Conservation (phyloP, 1,284 basidiomycete genomes). For the Ustilago loliicola region DNA sequence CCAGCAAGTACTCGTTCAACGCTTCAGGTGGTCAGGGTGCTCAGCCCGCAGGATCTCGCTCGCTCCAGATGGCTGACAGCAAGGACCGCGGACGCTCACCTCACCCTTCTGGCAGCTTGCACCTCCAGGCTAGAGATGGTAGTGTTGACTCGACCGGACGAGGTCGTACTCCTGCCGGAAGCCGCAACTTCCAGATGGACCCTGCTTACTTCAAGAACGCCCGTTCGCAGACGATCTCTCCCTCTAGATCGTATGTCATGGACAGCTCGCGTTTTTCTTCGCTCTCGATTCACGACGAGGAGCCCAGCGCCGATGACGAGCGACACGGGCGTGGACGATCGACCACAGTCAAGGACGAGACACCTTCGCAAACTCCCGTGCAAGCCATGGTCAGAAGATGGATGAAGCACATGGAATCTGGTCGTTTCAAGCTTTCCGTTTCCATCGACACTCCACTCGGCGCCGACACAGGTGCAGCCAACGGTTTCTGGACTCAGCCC, state of each 20-base stretch:
- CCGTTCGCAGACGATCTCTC: conserved; percentile 57
- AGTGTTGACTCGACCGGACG: conserved; percentile 52
- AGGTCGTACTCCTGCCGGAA: conserved; percentile 48
- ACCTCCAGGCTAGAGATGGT: conserved; percentile 53
- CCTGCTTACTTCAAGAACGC: conserved; percentile 62
- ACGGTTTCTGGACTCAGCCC: conserved; percentile 65
- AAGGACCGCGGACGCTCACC: conserved; percentile 49
- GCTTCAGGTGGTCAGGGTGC: conserved; percentile 25
- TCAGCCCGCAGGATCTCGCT: conserved; percentile 37
- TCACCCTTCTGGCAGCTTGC: conserved; percentile 44
- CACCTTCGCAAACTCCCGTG: conserved; percentile 71
- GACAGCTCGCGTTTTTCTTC: conserved; percentile 58
- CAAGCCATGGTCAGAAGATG: conserved; percentile 80
- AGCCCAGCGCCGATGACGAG: conserved; percentile 27
- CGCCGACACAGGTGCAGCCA: conserved; percentile 43
- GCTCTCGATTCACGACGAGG: conserved; percentile 54
- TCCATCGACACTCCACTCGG: conserved; percentile 79
- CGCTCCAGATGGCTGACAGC: conserved; percentile 46
- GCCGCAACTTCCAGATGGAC: conserved; percentile 59
- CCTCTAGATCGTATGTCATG: conserved; percentile 60
- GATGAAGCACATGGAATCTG: conserved; percentile 79
- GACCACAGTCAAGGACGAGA: conserved; percentile 50
- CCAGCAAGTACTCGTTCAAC: conserved; percentile 45
- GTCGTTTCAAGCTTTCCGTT: conserved; percentile 82
- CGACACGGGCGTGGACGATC: conserved; percentile 46